Base-by-base conservation (phyloP, 306 rosid species). In the Rubus parviflorus region DNA sequence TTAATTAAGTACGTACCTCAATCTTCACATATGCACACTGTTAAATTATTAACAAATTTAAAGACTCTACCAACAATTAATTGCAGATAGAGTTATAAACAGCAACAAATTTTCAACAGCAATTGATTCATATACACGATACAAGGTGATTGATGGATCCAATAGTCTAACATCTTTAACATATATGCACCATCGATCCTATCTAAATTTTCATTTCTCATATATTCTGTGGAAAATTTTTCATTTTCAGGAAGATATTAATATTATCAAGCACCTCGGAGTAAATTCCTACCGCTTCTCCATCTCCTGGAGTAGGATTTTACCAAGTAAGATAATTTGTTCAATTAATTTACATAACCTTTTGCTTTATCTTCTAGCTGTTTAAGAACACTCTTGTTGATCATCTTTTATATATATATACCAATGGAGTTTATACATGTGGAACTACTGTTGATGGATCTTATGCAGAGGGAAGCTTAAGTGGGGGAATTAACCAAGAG, bases 231-330 rank as follows among this genome's bases (percentile, higher is more conserved):
- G 35, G 48, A 41, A 41, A 2, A 42, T 2, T 68, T 10, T 68
- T 20, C 17, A 56, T 1, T 72, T 53, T 38, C 68, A 85, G 86
- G 84, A 80, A 37, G 89, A 85, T 68, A 42, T 77, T 54, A 65
- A 49, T 69, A 79, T 73, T 49, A 4, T 85, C 15, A 85, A 77
- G 52, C 25, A 38, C 8, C 76, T 75, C 30, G 85, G 84, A 43
- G 77, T 79, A 4, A 72, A 79, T 47, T 51, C 68, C 13, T 85
- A 85, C 41, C 68, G 88, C 40, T 82, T 85, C 47, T 82, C 84
- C 67, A 79, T 85, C 53, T 79, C 88, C 17, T 81, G 86, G 88
- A 51, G 80, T 15, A 74, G 86, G 41, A 76, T 85, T 76, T 76
- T 85, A 66, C 88, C 88, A 23, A 19, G 86, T 85, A 75, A 41